A percentile compares a stretch with the other conserved stretches of the same genome.
Evolutionary conservation across 2,329 filamentous ascomycete species (phyloP).

Genomic region (Ophiosphaerella korrae): DNA sequence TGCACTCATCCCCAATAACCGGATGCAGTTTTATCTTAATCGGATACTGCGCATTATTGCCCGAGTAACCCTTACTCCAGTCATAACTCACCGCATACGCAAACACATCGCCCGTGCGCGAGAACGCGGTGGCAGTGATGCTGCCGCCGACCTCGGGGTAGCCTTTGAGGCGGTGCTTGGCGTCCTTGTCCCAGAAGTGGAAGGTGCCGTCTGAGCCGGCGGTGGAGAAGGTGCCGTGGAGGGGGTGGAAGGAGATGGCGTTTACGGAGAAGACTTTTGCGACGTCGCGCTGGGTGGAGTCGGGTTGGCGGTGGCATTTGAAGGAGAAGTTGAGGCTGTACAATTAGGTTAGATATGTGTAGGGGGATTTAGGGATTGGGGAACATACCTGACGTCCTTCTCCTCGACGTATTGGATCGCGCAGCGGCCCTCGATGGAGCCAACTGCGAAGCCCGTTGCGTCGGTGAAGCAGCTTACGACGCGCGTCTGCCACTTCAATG

Average conservation of each 20-base stretch:
- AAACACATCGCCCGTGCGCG: conserved; percentile 71
- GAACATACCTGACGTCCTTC: conserved; percentile 71
- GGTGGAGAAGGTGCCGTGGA: conserved; percentile 97
- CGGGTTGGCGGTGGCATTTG: conserved; percentile 92
- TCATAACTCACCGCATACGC: conserved; percentile 85
- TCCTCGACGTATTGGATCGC: conserved; percentile 99
- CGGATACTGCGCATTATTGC: conserved; percentile 69
- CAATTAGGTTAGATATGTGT: too few species aligned
- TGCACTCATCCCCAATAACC: conserved; percentile 55
- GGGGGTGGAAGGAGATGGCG: conserved; percentile 95
- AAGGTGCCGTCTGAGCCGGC: conserved; percentile 95
- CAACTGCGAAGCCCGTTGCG: conserved; percentile 88
- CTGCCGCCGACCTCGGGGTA: conserved; percentile 70
- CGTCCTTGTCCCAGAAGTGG: conserved; percentile 84
- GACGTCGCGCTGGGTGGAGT: conserved; percentile 65
- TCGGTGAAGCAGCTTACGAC: conserved; percentile 95
- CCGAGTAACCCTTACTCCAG: conserved; percentile 95
- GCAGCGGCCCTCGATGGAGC: conserved; percentile 94
- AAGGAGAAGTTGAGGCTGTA: conserved; percentile 87
- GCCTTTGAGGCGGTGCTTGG: conserved; percentile 65
- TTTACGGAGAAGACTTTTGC: conserved; percentile 95
- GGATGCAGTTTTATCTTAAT: conserved; percentile 59
- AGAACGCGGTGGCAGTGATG: conserved; percentile 92
- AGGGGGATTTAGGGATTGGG: not conserved
- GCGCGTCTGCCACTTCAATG: conserved; percentile 96